Evolutionary conservation across 2,329 filamentous ascomycete species (phyloP).

Genomic region (Apiospora arundinis): DNA sequence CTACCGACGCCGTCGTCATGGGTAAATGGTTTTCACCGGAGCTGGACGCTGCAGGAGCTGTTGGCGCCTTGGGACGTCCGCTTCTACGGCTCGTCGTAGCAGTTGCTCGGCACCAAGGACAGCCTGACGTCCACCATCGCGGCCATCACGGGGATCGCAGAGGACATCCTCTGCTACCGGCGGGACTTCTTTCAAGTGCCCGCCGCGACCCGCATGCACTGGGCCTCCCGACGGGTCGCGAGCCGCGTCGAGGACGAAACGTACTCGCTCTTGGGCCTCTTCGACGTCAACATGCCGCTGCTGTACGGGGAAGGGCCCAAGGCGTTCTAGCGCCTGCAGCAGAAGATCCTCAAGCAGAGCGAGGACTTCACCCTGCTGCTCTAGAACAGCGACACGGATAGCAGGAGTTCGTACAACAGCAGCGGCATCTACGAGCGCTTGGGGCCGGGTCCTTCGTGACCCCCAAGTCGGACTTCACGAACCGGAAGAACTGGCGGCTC

Average conservation of each 20-base stretch:
- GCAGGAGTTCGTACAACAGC: too few relatives aligned
- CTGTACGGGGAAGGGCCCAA: slow-evolving; percentile 40
- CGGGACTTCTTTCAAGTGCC: not conserved
- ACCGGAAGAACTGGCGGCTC: not conserved
- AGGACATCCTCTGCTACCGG: not conserved
- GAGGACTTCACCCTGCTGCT: not conserved
- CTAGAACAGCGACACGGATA: not conserved
- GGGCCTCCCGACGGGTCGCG: slow-evolving; percentile 36
- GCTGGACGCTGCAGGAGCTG: slow-evolving; percentile 19
- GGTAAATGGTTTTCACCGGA: not conserved
- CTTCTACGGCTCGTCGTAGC: not conserved
- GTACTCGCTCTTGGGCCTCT: slow-evolving; percentile 41
- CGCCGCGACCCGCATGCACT: slow-evolving; percentile 25
- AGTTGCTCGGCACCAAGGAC: not conserved
- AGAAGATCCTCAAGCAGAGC: slow-evolving; percentile 26
- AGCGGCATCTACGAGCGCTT: not conserved
- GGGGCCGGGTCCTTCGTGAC: not conserved
- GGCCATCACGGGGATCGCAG: not conserved
- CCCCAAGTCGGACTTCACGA: not conserved
- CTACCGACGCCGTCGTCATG: too few relatives aligned
- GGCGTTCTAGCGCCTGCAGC: slow-evolving; percentile 38
- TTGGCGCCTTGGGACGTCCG: not conserved
- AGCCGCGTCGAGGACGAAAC: slow-evolving; percentile 37
- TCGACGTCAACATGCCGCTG: slow-evolving; percentile 40
- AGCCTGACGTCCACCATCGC: not conserved